Percentiles rank a stretch among this genome's conserved stretches.
Conservation (phyloP, 192 early-diverging fungal genomes). For the Backusella parvicylindrica region DNA sequence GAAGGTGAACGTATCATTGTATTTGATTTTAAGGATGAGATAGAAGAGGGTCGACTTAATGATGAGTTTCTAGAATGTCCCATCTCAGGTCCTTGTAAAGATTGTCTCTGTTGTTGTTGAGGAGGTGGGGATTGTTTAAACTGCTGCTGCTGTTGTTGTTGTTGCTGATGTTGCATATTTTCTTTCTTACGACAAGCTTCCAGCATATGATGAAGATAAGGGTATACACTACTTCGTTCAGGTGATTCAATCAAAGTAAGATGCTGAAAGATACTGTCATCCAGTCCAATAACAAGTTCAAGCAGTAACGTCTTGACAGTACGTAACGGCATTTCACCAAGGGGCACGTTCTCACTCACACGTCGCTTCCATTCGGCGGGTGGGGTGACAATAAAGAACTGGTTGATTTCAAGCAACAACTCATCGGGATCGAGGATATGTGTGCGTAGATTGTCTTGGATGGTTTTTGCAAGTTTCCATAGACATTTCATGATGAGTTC, state of each 20-base stretch:
- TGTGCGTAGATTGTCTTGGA: constrained; percentile 65
- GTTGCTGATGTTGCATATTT: constrained; percentile 15
- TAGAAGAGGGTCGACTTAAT: constrained; percentile 14
- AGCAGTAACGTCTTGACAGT: constrained; percentile 92
- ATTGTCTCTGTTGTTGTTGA: constrained; percentile 12
- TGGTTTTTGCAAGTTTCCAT: constrained; percentile 91
- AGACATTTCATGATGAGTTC: constrained; percentile 95
- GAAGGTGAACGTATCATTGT: constrained; percentile 16
- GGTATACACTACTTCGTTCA: constrained; percentile 58
- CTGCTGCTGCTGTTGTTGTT: constrained; percentile 6
- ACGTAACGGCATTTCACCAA: constrained; percentile 91
- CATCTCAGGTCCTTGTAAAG: background rate
- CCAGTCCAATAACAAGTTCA: constrained; percentile 67
- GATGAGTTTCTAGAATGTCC: constrained; percentile 27
- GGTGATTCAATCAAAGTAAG: constrained; percentile 61
- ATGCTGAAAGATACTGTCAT: constrained; percentile 58
- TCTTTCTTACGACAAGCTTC: constrained; percentile 42
- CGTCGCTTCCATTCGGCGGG: constrained; percentile 86
- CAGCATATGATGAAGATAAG: constrained; percentile 60
- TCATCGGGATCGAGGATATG: constrained; percentile 59
- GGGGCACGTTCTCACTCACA: constrained; percentile 64
- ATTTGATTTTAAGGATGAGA: constrained; percentile 17
- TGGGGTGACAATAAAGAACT: constrained; percentile 79
- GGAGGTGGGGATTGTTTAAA: too few species aligned
- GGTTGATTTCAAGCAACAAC: constrained; percentile 74